Conservation (phyloP, 768 basidiomycete species). For the Multifurca ochricompacta region DNA sequence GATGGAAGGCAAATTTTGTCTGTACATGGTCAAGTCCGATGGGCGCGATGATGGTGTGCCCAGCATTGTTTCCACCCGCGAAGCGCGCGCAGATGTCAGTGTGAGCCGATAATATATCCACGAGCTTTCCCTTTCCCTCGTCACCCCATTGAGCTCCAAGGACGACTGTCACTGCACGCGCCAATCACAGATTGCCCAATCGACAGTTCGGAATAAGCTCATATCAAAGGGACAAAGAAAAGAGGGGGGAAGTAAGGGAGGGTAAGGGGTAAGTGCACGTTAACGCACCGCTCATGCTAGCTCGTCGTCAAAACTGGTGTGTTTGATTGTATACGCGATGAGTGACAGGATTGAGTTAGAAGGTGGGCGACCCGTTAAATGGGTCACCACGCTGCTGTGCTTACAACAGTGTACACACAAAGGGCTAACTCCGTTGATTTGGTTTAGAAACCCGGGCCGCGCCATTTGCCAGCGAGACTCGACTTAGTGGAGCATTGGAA, state of each 20-base stretch:
- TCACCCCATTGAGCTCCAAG: conserved; percentile 90
- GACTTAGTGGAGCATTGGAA: no score
- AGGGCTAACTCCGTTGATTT: background rate
- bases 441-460: conserved; percentile 3
- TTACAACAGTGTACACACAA: no score
- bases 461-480: background rate
- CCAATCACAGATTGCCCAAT: background rate
- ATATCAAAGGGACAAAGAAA: no score
- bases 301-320: background rate
- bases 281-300: conserved; percentile 5
- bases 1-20: conserved; percentile 91
- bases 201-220: background rate
- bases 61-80: conserved; percentile 98
- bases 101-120: conserved; percentile 88
- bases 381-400: no score
- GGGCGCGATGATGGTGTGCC: conserved; percentile 92
- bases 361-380: no score
- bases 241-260: background rate
- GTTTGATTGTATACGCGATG: conserved; percentile 1
- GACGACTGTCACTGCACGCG: conserved; percentile 55
- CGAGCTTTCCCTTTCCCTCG: conserved; percentile 93
- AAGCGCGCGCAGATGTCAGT: conserved; percentile 91
- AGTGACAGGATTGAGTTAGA: no score
- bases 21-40: conserved; percentile 57
- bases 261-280: background rate